Percentiles rank a stretch among this genome's conserved stretches.
Conservation (phyloP, 352 stramenopile species). For the Globisporangium ultimum region DNA sequence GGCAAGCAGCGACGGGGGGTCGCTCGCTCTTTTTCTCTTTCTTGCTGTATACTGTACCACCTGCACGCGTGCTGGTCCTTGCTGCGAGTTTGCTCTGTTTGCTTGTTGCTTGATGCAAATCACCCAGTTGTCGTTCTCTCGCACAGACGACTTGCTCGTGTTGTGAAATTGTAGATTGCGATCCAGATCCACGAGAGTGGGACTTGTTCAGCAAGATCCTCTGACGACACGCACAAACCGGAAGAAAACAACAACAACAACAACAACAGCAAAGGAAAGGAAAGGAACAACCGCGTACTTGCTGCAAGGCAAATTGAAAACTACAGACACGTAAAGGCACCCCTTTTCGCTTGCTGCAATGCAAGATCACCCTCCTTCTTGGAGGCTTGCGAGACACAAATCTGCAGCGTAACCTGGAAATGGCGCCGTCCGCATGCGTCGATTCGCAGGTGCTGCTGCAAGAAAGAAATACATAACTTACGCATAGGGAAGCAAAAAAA, state of each 20-base stretch:
- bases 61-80: too few relatives aligned
- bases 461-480: too few relatives aligned
- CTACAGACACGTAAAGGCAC: not conserved
- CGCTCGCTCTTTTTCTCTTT: not conserved
- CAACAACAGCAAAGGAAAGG: not conserved
- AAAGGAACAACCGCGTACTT: not conserved
- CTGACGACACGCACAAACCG: not conserved
- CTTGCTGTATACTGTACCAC: too few relatives aligned
- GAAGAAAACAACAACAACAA: not conserved
- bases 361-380: not conserved
- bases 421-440: not conserved
- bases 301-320: conserved; percentile 5
- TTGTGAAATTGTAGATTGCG: conserved; percentile 1
- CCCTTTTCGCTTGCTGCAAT: not conserved
- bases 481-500: not conserved
- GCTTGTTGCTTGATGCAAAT: conserved; percentile 12
- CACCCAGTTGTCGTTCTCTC: conserved; percentile 11
- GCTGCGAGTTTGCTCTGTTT: not conserved
- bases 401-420: not conserved
- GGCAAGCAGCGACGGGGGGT: not conserved
- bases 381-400: too few relatives aligned
- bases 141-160: not conserved
- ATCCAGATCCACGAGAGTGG: conserved; percentile 10
- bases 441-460: too few relatives aligned
- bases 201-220: not conserved